Evolutionary conservation across 768 basidiomycete species (phyloP).

Genomic region (Phaeotremella skinneri): DNA sequence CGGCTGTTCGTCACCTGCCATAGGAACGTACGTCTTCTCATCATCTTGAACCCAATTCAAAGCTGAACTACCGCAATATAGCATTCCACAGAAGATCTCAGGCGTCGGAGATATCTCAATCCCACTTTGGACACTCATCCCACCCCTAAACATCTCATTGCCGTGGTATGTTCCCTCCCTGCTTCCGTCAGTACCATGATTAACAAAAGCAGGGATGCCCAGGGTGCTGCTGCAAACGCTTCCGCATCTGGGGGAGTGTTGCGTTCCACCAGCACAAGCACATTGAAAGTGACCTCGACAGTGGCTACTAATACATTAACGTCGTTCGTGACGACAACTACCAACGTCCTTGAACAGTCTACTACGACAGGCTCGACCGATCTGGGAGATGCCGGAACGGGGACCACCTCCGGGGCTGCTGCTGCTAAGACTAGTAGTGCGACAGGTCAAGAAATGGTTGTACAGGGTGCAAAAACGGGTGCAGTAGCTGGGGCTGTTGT

Average conservation of each 20-base stretch:
- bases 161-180: background rate
- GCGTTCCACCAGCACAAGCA: background rate
- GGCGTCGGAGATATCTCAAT: background rate
- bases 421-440: background rate
- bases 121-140: background rate
- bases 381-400: background rate
- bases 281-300: background rate
- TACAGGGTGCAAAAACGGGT: background rate
- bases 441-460: background rate
- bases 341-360: too few species aligned
- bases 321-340: background rate
- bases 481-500: background rate
- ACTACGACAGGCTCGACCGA: background rate
- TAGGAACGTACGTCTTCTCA: background rate
- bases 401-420: background rate
- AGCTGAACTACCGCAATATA: background rate
- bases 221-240: background rate
- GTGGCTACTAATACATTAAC: background rate
- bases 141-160: background rate
- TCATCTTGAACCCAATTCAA: too few species aligned
- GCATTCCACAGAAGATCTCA: background rate
- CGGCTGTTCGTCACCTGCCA: background rate
- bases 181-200: too few species aligned
- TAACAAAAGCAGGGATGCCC: background rate
- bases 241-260: background rate